These are phyloP conservation scores for Paramecium tetraurelia DNA, from an alignment of 73 alveolate genomes.

Conservation along the genomic window DNA sequence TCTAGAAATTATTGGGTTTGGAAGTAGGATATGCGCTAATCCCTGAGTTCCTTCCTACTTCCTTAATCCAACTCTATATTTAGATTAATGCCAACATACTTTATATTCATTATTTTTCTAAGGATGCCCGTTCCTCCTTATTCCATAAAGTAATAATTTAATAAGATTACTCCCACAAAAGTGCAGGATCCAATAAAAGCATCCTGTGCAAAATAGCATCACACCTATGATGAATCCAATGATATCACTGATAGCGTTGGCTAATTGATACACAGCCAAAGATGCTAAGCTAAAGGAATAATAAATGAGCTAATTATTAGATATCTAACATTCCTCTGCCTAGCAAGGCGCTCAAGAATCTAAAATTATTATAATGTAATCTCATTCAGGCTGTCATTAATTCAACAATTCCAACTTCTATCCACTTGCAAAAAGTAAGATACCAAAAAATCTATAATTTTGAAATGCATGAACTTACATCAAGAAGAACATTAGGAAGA, in stretches of 20 bases:
- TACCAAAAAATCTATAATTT: background rate
- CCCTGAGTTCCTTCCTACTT: background rate
- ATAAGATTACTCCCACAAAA: background rate
- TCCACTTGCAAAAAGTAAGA: background rate
- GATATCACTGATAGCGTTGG: background rate
- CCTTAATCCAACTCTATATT: background rate
- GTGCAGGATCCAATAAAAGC: background rate
- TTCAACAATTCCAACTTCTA: background rate
- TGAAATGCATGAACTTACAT: background rate
- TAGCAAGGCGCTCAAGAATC: background rate
- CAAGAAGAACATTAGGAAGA: background rate
- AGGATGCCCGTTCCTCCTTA: background rate
- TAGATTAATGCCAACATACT: background rate
- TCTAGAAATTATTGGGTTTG: background rate
- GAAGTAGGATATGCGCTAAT: background rate
- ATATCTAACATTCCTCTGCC: constrained; percentile 18
- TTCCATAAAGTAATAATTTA: background rate
- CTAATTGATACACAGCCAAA: background rate
- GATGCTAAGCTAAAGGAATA: background rate
- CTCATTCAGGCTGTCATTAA: too few relatives aligned
- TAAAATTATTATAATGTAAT: background rate
- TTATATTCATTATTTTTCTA: background rate
- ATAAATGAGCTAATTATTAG: background rate
- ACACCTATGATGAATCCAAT: background rate
- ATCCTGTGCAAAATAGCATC: background rate